Percentiles rank a stretch among this genome's conserved stretches.
These are phyloP conservation scores for Halenospora varia DNA, from an alignment of 495 filamentous ascomycete species.

Conservation along the genomic window DNA sequence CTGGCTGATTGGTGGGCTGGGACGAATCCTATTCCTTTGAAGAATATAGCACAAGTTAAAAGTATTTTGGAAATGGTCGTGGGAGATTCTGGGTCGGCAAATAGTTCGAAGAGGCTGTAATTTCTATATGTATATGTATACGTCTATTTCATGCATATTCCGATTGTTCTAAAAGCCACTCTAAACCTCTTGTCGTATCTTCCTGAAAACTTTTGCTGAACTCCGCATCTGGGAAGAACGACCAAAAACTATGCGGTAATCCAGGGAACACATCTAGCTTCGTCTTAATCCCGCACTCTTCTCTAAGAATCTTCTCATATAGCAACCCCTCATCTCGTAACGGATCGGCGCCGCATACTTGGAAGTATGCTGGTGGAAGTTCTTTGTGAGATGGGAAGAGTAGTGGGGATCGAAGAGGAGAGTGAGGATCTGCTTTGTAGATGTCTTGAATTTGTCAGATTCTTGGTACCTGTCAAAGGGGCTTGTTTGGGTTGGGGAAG, in stretches of 20 bases:
- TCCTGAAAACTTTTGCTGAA: constrained; percentile 9
- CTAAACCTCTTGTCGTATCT: constrained; percentile 11
- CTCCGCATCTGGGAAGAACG: constrained; percentile 20
- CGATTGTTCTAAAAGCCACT: constrained; percentile 15
- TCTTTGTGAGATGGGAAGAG: constrained; percentile 21
- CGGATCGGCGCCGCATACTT: constrained; percentile 36
- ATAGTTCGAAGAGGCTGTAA: too few relatives aligned
- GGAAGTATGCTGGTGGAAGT: constrained; percentile 33
- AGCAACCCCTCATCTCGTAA: constrained; percentile 38
- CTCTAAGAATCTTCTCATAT: constrained; percentile 36
- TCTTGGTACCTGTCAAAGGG: background rate
- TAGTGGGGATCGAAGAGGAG: constrained; percentile 13
- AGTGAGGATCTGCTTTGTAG: constrained; percentile 19
- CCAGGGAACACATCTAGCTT: constrained; percentile 36
- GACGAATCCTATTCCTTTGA: too few relatives aligned
- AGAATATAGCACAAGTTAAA: too few relatives aligned
- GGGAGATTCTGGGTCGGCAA: too few relatives aligned
- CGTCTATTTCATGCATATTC: too few relatives aligned
- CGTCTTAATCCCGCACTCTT: constrained; percentile 31
- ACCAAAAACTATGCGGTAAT: constrained; percentile 42
- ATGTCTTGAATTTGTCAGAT: constrained; percentile 4
- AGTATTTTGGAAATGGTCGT: too few relatives aligned
- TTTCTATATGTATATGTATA: too few relatives aligned
- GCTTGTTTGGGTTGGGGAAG: too few relatives aligned
- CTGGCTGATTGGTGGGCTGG: too few relatives aligned